These are phyloP conservation scores for Lactarius psammicola DNA, from an alignment of 768 basidiomycete genomes.

Conservation along the genomic window DNA sequence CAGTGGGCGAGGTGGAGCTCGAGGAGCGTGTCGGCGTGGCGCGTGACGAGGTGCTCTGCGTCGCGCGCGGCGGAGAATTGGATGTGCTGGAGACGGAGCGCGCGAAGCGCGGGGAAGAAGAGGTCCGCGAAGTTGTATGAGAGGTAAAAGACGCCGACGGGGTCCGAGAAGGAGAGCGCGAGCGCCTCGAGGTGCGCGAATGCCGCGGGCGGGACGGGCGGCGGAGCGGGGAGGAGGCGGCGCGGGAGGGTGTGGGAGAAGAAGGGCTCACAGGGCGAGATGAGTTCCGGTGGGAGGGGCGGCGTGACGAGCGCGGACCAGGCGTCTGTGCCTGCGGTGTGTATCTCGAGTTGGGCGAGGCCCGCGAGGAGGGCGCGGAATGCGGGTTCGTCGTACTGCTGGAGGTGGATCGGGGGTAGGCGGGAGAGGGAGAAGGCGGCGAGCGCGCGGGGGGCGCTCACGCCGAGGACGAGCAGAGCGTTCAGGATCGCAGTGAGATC, in stretches of 20 bases:
- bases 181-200: constrained; percentile 15
- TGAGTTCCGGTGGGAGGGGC: neutral
- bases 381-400: constrained; percentile 12
- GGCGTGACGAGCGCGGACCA: constrained; percentile 2
- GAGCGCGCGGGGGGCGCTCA: constrained; percentile 4
- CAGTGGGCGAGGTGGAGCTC: constrained; percentile 19
- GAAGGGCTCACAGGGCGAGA: constrained; percentile 22
- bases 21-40: constrained; percentile 11
- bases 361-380: neutral
- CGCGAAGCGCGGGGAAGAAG: constrained; percentile 16
- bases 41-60: constrained; percentile 16
- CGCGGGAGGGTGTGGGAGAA: constrained; percentile 10
- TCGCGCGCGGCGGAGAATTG: constrained; percentile 20
- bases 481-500: constrained; percentile 16
- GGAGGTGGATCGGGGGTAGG: constrained; percentile 13
- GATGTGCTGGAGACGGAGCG: constrained; percentile 16
- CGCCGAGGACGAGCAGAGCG: constrained; percentile 5
- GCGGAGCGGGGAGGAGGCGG: neutral
- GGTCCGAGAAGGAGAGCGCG: constrained; percentile 18
- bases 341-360: constrained; percentile 14
- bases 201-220: neutral
- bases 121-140: constrained; percentile 12
- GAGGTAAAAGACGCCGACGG: constrained; percentile 10
- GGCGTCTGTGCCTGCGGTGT: neutral
- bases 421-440: constrained; percentile 15